phyloP scores from a whole-genome alignment of 768 basidiomycete genomes.

The Tricholoma matsutake region DNA sequence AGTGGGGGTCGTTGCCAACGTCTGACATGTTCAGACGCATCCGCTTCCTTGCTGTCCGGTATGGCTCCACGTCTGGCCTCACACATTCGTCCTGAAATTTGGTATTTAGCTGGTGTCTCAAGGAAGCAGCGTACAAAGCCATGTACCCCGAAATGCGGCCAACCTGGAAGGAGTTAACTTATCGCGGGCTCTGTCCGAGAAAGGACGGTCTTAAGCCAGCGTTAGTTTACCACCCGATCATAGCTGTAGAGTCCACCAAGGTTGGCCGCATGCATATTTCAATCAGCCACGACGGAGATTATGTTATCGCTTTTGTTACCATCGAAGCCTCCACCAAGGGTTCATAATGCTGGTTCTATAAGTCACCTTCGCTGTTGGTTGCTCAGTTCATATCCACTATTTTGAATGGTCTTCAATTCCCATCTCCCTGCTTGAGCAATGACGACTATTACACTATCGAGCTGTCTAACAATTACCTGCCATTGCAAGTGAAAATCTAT shows the following conservation, averaged over 20 bases:
- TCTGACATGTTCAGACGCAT: conserved; percentile 23
- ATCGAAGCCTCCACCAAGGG: conserved; percentile 39
- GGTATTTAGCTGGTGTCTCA: conserved; percentile 67
- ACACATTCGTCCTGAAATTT: conserved; percentile 4
- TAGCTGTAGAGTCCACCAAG: conserved; percentile 12
- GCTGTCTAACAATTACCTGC: background rate
- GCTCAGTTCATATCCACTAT: no score
- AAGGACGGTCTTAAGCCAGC: conserved; percentile 28
- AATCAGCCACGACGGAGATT: conserved; percentile 81
- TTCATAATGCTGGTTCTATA: background rate
- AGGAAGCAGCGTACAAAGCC: conserved; percentile 88
- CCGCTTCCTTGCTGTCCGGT: conserved; percentile 76
- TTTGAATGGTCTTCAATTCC: background rate
- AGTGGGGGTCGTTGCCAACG: conserved; percentile 32
- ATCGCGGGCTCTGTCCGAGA: conserved; percentile 29
- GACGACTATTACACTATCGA: background rate
- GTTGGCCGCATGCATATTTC: conserved; percentile 57
- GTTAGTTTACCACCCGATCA: conserved; percentile 43
- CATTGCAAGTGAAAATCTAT: background rate
- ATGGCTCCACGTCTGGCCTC: conserved; percentile 15
- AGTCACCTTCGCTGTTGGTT: no score
- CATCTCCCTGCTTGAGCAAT: background rate
- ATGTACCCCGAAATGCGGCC: conserved; percentile 59
- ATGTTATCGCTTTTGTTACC: conserved; percentile 66
- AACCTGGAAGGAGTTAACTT: conserved; percentile 76